Evolutionary conservation across 352 stramenopile genomes (phyloP).

Genomic region (Thalassiosira pacifica): DNA sequence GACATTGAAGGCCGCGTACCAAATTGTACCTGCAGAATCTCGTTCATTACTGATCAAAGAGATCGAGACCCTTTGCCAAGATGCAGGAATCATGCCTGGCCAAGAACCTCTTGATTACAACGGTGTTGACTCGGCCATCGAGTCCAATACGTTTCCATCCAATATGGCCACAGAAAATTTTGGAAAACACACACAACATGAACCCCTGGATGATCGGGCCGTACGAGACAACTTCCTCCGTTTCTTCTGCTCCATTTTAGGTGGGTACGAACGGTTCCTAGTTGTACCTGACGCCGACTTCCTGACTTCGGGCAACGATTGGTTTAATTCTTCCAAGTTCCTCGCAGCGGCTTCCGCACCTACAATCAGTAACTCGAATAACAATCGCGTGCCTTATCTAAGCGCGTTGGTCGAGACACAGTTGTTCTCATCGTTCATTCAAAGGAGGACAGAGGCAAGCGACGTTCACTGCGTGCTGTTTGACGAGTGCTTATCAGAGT

Average conservation of each 20-base stretch:
- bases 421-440: conserved; percentile 86
- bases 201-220: conserved; percentile 82
- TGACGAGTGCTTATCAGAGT: conserved; percentile 84
- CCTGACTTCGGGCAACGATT: conserved; percentile 82
- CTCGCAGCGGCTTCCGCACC: conserved; percentile 51
- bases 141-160: conserved; percentile 58
- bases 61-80: conserved; percentile 80
- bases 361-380: conserved; percentile 3
- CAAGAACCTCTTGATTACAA: conserved; percentile 78
- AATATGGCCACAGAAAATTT: conserved; percentile 54
- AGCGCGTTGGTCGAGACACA: conserved; percentile 76
- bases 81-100: conserved; percentile 80
- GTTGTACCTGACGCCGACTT: conserved; percentile 85
- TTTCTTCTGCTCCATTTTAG: conserved; percentile 83
- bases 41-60: conserved; percentile 78
- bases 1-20: conserved; percentile 78
- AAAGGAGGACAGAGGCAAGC: conserved; percentile 82
- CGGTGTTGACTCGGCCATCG: conserved; percentile 73
- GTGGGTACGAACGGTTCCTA: conserved; percentile 84
- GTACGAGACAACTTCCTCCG: conserved; percentile 82
- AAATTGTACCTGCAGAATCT: conserved; percentile 75
- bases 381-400: conserved; percentile 70
- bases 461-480: conserved; percentile 85
- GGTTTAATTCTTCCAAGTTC: conserved; percentile 85
- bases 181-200: conserved; percentile 45